Conservation (phyloP, 2,329 filamentous ascomycete genomes). For the Septoria petroselini region DNA sequence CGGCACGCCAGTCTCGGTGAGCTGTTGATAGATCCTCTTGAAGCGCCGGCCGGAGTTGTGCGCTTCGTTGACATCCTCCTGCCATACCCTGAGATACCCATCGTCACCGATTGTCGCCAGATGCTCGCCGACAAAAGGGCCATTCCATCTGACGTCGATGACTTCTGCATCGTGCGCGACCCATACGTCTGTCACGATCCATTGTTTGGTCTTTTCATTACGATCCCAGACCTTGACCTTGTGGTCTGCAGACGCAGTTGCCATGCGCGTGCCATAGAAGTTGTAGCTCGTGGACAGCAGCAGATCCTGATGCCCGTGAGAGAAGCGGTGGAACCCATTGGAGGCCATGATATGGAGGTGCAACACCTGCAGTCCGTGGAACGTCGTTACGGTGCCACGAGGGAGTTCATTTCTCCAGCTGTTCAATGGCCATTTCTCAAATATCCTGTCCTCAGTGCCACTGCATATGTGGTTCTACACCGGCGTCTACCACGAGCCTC, state of each 20-base stretch:
- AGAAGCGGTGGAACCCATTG: constrained; percentile 55
- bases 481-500: not conserved
- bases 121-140: constrained; percentile 82
- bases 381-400: constrained; percentile 10
- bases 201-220: constrained; percentile 69
- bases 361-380: constrained; percentile 11
- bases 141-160: constrained; percentile 89
- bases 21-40: constrained; percentile 62
- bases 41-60: constrained; percentile 75
- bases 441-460: not conserved
- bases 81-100: constrained; percentile 87
- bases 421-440: constrained; percentile 9
- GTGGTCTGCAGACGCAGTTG: constrained; percentile 87
- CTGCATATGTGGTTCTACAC: not conserved
- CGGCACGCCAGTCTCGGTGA: constrained; percentile 65
- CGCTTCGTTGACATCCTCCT: constrained; percentile 78
- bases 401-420: constrained; percentile 11
- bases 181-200: constrained; percentile 84
- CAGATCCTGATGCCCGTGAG: constrained; percentile 73
- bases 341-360: constrained; percentile 27
- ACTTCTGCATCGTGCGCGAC: constrained; percentile 87
- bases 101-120: constrained; percentile 86
- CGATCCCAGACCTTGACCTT: constrained; percentile 88
- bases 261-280: constrained; percentile 85
- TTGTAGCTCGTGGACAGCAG: constrained; percentile 88